phyloP scores from a whole-genome alignment of 140 eudicot species.

The Cichorium intybus region DNA sequence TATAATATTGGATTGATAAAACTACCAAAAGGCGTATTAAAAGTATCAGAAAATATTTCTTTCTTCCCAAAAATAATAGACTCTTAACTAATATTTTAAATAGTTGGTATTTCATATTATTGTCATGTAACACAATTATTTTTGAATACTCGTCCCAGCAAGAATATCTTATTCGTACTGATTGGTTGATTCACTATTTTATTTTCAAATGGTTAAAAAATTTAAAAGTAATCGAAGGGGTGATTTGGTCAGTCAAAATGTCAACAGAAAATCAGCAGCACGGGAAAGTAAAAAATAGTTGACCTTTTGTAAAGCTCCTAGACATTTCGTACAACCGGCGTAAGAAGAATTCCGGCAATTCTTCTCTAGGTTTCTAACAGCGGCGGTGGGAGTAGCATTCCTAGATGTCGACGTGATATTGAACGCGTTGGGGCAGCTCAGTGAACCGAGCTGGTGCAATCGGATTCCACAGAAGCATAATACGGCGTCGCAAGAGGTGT shows the following conservation, averaged over 20 bases:
- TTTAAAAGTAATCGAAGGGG: neutral
- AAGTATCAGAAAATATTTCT: neutral
- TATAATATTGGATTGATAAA: too few relatives aligned
- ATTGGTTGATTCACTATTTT: neutral
- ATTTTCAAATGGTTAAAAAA: neutral
- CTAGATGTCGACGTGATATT: slow-evolving; percentile 38
- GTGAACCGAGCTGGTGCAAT: slow-evolving; percentile 74
- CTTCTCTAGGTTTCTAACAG: slow-evolving; percentile 72
- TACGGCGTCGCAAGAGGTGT: slow-evolving; percentile 81
- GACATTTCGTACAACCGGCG: slow-evolving; percentile 87
- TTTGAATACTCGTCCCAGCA: slow-evolving; percentile 3
- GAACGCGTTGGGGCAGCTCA: slow-evolving; percentile 84
- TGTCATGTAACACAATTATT: slow-evolving; percentile 4
- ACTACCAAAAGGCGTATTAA: neutral
- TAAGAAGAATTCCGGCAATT: slow-evolving; percentile 87
- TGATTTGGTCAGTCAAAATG: slow-evolving; percentile 11
- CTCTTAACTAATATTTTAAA: neutral
- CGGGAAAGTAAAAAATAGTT: slow-evolving; percentile 14
- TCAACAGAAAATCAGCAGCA: neutral
- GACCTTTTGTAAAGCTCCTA: slow-evolving; percentile 88
- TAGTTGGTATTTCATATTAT: neutral
- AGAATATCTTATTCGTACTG: neutral
- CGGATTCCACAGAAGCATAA: slow-evolving; percentile 92
- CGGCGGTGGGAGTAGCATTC: slow-evolving; percentile 81
- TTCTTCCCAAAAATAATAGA: neutral